Percentiles rank a stretch among this genome's conserved stretches.
Conservation (phyloP, 2,329 filamentous ascomycete genomes). For the Aureobasidium lini region DNA sequence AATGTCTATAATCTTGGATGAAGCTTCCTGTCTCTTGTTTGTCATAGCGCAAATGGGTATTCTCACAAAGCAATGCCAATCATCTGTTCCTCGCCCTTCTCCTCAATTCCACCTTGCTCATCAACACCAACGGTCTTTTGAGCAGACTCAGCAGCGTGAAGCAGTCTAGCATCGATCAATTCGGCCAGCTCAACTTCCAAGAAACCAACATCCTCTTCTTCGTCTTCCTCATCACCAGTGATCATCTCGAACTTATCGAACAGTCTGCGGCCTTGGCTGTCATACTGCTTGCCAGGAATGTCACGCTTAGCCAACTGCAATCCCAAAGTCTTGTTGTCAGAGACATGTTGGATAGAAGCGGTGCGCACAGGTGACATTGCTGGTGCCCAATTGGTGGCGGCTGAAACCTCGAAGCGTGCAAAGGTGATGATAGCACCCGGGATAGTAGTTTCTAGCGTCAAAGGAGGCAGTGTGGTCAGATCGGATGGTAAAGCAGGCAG, state of each 20-base stretch:
- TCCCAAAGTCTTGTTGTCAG: conserved; percentile 43
- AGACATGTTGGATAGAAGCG: conserved; percentile 52
- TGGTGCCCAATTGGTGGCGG: conserved; percentile 59
- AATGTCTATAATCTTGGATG: too few species aligned
- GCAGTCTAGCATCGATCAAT: conserved; percentile 59
- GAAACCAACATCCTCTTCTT: conserved; percentile 47
- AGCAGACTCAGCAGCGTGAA: conserved; percentile 4
- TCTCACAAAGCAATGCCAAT: conserved; percentile 1
- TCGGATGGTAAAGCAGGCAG: conserved; percentile 56
- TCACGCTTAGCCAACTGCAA: conserved; percentile 65
- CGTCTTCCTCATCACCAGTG: conserved; percentile 44
- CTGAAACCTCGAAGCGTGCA: conserved; percentile 56
- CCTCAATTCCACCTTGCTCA: neutral
- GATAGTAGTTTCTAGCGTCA: conserved; percentile 44
- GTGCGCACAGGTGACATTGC: conserved; percentile 55
- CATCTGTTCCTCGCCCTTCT: neutral
- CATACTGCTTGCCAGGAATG: conserved; percentile 51
- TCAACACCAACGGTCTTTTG: neutral
- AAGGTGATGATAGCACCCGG: conserved; percentile 61
- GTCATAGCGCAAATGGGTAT: too few species aligned
- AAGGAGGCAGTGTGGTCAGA: conserved; percentile 43
- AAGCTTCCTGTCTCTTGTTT: too few species aligned
- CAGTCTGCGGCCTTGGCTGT: conserved; percentile 63
- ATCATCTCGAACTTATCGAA: conserved; percentile 73
- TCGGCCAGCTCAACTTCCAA: conserved; percentile 54